Percentiles rank a stretch among this genome's conserved stretches.
Evolutionary conservation across 225 moss, liverwort and hornwort species (phyloP).

Genomic region (Straminergon stramineum): DNA sequence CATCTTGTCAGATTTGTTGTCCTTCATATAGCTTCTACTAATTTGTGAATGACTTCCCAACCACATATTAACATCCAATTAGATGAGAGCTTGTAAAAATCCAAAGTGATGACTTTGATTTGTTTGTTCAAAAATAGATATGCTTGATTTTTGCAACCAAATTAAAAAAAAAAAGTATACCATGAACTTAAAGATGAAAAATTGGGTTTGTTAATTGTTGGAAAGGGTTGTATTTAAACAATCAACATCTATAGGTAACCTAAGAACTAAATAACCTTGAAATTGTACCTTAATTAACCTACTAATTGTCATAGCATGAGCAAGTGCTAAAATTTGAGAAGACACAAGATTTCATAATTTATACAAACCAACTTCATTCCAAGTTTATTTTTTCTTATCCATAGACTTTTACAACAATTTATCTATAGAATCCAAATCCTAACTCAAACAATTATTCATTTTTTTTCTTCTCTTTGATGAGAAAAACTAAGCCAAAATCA

Average conservation of each 20-base stretch:
- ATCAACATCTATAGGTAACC: neutral
- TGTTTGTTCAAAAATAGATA: neutral
- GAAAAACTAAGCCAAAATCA: neutral
- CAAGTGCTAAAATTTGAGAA: too few relatives aligned
- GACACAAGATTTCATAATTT: neutral
- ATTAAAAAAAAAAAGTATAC: neutral
- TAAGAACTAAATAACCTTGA: accelerated
- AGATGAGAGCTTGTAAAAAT: too few relatives aligned
- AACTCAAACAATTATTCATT: neutral
- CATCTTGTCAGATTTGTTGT: accelerated
- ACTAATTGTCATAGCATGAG: neutral
- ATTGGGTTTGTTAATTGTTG: neutral
- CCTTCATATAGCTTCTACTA: neutral
- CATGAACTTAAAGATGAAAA: neutral
- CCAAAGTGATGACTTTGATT: neutral
- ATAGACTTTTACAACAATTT: too few relatives aligned
- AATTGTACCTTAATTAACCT: neutral
- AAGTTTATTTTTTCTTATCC: neutral
- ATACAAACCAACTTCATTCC: neutral
- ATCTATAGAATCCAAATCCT: neutral
- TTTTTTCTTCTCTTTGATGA: neutral
- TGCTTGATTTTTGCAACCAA: neutral
- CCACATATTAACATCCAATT: neutral
- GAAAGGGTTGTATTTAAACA: too few relatives aligned
- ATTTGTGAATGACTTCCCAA: neutral